Evolutionary conservation across 352 stramenopile species (phyloP).

Genomic region (Pythium sukuiense): DNA sequence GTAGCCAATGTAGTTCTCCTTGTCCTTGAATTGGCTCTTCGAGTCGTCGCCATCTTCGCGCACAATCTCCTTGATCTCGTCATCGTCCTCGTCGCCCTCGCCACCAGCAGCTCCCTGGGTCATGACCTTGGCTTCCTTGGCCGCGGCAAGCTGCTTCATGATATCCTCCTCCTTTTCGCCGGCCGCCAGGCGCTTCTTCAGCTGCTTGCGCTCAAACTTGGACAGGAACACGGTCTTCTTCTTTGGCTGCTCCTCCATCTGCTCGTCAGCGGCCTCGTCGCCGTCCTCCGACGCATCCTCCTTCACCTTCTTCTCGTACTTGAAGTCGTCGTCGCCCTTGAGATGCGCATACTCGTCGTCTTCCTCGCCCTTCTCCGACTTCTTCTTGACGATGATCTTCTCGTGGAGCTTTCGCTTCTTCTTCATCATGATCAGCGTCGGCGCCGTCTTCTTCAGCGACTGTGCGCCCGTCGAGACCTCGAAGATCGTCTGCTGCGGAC

Average conservation of each 20-base stretch:
- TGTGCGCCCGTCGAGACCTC: slow-evolving; percentile 90
- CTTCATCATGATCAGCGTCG: slow-evolving; percentile 83
- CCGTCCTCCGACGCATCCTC: slow-evolving; percentile 2
- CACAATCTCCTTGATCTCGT: slow-evolving; percentile 29
- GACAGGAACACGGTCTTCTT: slow-evolving; percentile 90
- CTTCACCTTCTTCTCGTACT: slow-evolving; percentile 9
- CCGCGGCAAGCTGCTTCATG: slow-evolving; percentile 52
- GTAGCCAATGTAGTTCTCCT: slow-evolving; percentile 86
- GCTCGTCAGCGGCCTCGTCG: slow-evolving; percentile 7
- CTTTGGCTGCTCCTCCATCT: slow-evolving; percentile 8
- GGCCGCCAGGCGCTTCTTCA: slow-evolving; percentile 89
- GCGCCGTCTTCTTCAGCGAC: slow-evolving; percentile 74
- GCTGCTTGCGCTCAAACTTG: slow-evolving; percentile 93
- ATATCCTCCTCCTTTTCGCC: slow-evolving; percentile 78
- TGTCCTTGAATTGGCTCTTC: slow-evolving; percentile 60
- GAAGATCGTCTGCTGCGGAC: slow-evolving; percentile 96
- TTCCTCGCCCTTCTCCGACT: slow-evolving; percentile 49
- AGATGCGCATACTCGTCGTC: slow-evolving; percentile 27
- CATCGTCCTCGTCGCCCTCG: slow-evolving; percentile 19
- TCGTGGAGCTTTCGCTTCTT: slow-evolving; percentile 84
- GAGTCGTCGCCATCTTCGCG: slow-evolving; percentile 11
- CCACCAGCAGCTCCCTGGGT: background rate
- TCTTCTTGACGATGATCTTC: slow-evolving; percentile 84
- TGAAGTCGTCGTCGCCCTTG: slow-evolving; percentile 30
- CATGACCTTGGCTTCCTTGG: slow-evolving; percentile 39